A percentile compares a stretch with the other conserved stretches of the same genome.
Conservation (phyloP, 2,329 filamentous ascomycete species). For the Pleurostoma richardsiae region DNA sequence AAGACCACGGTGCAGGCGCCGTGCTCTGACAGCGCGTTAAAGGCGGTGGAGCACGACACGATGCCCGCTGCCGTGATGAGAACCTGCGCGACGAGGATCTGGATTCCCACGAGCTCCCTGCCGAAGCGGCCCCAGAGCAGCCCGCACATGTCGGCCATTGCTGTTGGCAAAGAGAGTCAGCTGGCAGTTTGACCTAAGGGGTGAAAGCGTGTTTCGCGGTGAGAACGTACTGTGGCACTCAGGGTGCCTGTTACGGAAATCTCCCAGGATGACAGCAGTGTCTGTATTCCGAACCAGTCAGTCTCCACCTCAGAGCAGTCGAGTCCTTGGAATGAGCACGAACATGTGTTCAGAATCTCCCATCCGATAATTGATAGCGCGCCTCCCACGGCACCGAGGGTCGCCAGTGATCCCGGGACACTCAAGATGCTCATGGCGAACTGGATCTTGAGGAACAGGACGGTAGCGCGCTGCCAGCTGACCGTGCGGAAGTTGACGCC, state of each 20-base stretch:
- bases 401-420: constrained; percentile 10
- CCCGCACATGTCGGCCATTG: background rate
- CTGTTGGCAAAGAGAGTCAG: background rate
- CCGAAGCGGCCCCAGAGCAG: background rate
- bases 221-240: constrained; percentile 1
- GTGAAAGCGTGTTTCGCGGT: background rate
- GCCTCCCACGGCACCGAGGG: constrained; percentile 22
- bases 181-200: background rate
- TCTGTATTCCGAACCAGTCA: background rate
- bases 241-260: constrained; percentile 1
- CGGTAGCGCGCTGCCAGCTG: constrained; percentile 31
- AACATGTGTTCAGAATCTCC: background rate
- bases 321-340: background rate
- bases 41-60: constrained; percentile 12
- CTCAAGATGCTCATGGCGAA: constrained; percentile 19
- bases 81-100: constrained; percentile 9
- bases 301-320: background rate
- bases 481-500: constrained; percentile 22
- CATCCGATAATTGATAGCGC: constrained; percentile 25
- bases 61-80: constrained; percentile 16
- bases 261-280: background rate
- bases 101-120: background rate
- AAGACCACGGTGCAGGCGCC: constrained; percentile 18
- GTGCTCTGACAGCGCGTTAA: constrained; percentile 20
- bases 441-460: constrained; percentile 32